Percentiles rank a stretch among this genome's conserved stretches.
Evolutionary conservation across 306 rosid species (phyloP).

Genomic region (Quercus engelmannii): DNA sequence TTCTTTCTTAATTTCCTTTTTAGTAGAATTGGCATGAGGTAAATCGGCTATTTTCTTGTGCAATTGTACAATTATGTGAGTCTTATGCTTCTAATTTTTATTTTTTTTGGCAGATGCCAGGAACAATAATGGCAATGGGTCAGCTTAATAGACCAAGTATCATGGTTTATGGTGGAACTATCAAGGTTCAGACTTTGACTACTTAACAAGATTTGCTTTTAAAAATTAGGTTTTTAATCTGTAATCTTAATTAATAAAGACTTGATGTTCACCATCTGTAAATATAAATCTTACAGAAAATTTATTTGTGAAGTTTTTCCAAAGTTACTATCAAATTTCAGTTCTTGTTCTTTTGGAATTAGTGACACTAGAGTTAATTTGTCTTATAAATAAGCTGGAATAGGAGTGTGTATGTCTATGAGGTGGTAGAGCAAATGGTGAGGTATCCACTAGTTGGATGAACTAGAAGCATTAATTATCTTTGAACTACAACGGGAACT

Average conservation of each 20-base stretch:
- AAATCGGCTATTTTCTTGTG: background rate
- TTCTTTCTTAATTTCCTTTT: too few species aligned
- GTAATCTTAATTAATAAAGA: background rate
- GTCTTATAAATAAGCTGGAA: background rate
- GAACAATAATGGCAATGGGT: constrained; percentile 97
- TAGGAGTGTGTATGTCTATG: background rate
- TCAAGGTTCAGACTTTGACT: constrained; percentile 49
- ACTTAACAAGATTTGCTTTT: background rate
- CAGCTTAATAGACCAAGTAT: constrained; percentile 90
- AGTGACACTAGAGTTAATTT: too few species aligned
- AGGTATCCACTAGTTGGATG: background rate
- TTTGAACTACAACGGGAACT: background rate
- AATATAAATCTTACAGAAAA: background rate
- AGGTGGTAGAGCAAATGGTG: background rate
- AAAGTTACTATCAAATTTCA: background rate
- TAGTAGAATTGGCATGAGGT: too few species aligned
- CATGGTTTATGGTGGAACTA: constrained; percentile 94
- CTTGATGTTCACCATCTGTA: background rate
- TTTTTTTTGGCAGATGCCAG: constrained; percentile 74
- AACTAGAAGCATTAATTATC: background rate
- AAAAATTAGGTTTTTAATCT: background rate
- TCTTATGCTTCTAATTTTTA: too few species aligned
- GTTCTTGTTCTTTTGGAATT: background rate
- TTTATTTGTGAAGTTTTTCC: background rate
- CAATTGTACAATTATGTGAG: background rate